A percentile compares a stretch with the other conserved stretches of the same genome.
Conservation (phyloP, 495 filamentous ascomycete species). For the Podospora bellae-mahoneyi region DNA sequence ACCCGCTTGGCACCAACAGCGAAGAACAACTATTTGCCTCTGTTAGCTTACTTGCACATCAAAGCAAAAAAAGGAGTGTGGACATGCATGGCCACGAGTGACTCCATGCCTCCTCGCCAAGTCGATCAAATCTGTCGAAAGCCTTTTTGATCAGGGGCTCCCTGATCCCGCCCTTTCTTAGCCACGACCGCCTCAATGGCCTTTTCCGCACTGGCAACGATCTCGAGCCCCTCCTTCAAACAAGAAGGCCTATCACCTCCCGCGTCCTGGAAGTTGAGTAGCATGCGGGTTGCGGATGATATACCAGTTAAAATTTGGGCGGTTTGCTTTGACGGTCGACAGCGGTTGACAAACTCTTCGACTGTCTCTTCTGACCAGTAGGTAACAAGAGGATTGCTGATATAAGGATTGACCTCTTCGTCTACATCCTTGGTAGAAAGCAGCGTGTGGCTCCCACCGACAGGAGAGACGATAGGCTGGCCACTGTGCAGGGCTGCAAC, state of each 20-base stretch:
- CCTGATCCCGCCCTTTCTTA: background rate
- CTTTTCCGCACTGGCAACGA: background rate
- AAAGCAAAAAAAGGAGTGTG: background rate
- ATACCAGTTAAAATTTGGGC: background rate
- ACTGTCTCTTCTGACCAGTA: background rate
- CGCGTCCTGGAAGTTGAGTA: background rate
- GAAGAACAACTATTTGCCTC: background rate
- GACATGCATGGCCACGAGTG: background rate
- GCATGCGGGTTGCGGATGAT: background rate
- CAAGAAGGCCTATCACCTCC: background rate
- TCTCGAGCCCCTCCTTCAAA: background rate
- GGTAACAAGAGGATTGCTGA: background rate
- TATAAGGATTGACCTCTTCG: background rate
- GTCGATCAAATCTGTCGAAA: background rate
- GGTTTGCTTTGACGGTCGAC: background rate
- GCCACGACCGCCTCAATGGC: background rate
- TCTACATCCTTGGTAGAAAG: background rate
- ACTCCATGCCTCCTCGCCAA: background rate
- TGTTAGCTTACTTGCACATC: background rate
- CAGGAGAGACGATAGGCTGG: background rate
- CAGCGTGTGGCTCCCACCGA: background rate
- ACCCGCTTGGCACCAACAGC: background rate
- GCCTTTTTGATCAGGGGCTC: background rate
- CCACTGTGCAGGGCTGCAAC: too few relatives aligned
- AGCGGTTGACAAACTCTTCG: background rate